Conservation (phyloP, 1,284 basidiomycete genomes). For the Leccinum fuscescens region DNA sequence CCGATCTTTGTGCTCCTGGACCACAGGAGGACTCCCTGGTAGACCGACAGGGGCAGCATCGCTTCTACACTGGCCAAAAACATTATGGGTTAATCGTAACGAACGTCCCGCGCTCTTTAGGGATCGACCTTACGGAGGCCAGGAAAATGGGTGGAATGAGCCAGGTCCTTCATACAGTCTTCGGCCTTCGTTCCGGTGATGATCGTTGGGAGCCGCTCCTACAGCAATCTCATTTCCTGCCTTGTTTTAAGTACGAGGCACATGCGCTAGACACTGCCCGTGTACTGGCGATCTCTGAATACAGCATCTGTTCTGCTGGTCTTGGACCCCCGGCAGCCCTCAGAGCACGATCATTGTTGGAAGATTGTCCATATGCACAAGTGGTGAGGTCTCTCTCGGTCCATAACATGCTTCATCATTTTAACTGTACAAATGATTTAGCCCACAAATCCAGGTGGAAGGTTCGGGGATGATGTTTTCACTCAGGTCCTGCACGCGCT, state of each 20-base stretch:
- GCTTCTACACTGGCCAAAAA: slow-evolving; percentile 2
- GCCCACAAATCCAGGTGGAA: too few species aligned
- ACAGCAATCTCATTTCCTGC: background rate
- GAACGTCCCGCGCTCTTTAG: slow-evolving; percentile 1
- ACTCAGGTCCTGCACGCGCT: too few species aligned
- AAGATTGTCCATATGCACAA: background rate
- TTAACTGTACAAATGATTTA: too few species aligned
- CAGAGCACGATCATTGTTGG: background rate
- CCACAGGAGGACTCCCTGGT: slow-evolving; percentile 1
- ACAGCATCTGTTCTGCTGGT: background rate
- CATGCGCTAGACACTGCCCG: background rate
- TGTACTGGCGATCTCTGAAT: background rate
- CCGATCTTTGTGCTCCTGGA: background rate
- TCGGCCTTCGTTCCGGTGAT: background rate
- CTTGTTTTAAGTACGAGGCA: background rate
- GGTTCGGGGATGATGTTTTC: too few species aligned
- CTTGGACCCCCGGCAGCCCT: background rate
- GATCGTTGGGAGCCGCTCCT: background rate
- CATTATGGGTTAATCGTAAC: background rate
- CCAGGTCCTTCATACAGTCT: slow-evolving; percentile 3
- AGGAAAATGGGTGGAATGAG: slow-evolving; percentile 6
- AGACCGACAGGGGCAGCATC: slow-evolving; percentile 3
- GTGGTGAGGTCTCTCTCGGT: background rate
- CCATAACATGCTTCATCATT: too few species aligned
- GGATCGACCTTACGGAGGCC: slow-evolving; percentile 4